Percentiles rank a stretch among this genome's conserved stretches.
phyloP scores from a whole-genome alignment of 2,329 filamentous ascomycete species.

The Neonectria magnoliae region DNA sequence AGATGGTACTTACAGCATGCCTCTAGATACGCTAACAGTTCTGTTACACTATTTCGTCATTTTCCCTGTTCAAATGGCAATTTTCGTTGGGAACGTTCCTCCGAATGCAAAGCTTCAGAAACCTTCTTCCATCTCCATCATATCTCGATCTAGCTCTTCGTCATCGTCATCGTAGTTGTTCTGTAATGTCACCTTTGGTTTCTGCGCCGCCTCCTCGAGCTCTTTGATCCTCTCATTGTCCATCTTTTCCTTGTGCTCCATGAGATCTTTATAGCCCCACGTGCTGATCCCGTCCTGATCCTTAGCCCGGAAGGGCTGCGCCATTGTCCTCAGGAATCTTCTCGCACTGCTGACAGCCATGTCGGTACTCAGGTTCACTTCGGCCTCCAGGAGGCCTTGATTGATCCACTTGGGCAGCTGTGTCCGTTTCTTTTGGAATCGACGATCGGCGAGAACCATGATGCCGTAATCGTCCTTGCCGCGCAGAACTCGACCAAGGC shows the following conservation, averaged over 20 bases:
- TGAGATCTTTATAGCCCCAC: slow-evolving; percentile 85
- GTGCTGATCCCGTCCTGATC: slow-evolving; percentile 94
- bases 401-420: slow-evolving; percentile 98
- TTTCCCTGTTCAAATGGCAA: neutral
- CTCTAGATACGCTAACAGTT: slow-evolving; percentile 4
- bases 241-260: slow-evolving; percentile 79
- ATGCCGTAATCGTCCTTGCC: slow-evolving; percentile 99
- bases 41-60: neutral
- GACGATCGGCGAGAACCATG: slow-evolving; percentile 95
- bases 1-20: slow-evolving; percentile 7
- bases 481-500: slow-evolving; percentile 89
- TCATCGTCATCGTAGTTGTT: slow-evolving; percentile 64
- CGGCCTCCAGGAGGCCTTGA: slow-evolving; percentile 83
- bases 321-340: slow-evolving; percentile 90
- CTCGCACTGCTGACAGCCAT: slow-evolving; percentile 92
- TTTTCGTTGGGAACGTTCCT: neutral
- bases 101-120: slow-evolving; percentile 36
- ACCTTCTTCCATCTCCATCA: slow-evolving; percentile 63
- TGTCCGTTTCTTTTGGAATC: slow-evolving; percentile 89
- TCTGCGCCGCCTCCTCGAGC: slow-evolving; percentile 58
- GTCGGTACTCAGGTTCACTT: slow-evolving; percentile 92
- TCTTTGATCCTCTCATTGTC: slow-evolving; percentile 75
- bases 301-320: slow-evolving; percentile 82
- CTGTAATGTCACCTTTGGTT: slow-evolving; percentile 30
- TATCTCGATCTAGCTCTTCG: slow-evolving; percentile 62